Evolutionary conservation across 176 grass and related monocot species (phyloP), one percentile per base, ranked within the genome.

Genomic region (Triticum dicoccoides): DNA sequence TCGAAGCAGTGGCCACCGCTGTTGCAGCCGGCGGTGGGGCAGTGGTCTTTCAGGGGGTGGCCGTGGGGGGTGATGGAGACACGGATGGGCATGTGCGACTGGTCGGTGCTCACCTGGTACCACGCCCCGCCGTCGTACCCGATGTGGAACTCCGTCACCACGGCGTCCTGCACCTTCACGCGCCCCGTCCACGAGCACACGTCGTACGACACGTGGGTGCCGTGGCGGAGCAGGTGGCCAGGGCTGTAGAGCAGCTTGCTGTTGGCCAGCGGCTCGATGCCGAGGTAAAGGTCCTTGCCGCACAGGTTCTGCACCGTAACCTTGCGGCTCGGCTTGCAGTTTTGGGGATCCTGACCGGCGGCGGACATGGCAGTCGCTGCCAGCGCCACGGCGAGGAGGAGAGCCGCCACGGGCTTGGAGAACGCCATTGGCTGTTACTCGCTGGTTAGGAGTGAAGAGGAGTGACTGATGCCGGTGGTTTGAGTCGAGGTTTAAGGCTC

Each of bases 251-350:
- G 34, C 0, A 0, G 3, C 4, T 17, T 11, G 89, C 85, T 84
- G 76, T 80, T 69, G 4, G 85, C 81, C 13, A 84, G 67, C 2
- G 80, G 80, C 33, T 74, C 47, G 23, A 79, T 29, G 1, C 35
- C 29, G 5, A 87, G 34, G 1, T 1, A 0, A 1, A 91, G 85
- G 85, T 87, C 85, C 45, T 58, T 69, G 1, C 38, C 49, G 33
- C 68, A 76, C 4, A 87, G 85, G 89, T 91, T 91, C 89, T 91
- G 89, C 21, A 91, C 69, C 61, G 89, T 91, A 4, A 91, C 33
- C 85, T 87, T 91, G 25, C 45, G 18, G 4, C 47, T 8, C 56
- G 56, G 56, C 52, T 27, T 2, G 75, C 80, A 84, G 80, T 2
- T 6, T 0, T 38, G 65, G n/a, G 70, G 21, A 4, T 11, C 20